Evolutionary conservation across 2,329 filamentous ascomycete genomes (phyloP).

Genomic region (Colletotrichum sp.): DNA sequence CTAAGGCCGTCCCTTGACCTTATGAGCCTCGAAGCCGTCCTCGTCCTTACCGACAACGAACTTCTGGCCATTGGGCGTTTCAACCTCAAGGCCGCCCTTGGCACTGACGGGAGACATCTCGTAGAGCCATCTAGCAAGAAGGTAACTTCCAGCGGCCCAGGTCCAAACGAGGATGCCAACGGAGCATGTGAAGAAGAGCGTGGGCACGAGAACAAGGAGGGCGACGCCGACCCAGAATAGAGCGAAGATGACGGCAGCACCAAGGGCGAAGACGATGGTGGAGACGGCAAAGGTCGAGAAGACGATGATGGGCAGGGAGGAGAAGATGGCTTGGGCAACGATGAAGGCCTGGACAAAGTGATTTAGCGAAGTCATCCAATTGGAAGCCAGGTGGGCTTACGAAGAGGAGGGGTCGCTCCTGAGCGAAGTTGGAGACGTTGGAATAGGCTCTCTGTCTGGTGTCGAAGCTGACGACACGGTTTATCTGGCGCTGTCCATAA

Average conservation of each 20-base stretch:
- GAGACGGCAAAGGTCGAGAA: slow-evolving; percentile 71
- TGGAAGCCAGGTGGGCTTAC: slow-evolving; percentile 49
- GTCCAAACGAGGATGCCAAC: slow-evolving; percentile 69
- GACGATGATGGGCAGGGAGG: slow-evolving; percentile 69
- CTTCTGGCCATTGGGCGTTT: slow-evolving; percentile 23
- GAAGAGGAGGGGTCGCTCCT: slow-evolving; percentile 70
- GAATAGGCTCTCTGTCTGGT: slow-evolving; percentile 63
- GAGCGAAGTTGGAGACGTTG: slow-evolving; percentile 59
- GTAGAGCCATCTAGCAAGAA: slow-evolving; percentile 53
- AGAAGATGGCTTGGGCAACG: slow-evolving; percentile 66
- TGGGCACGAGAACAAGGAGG: slow-evolving; percentile 70
- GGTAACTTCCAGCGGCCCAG: slow-evolving; percentile 68
- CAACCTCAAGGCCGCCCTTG: slow-evolving; percentile 23
- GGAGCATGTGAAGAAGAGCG: slow-evolving; percentile 68
- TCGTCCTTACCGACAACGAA: slow-evolving; percentile 25
- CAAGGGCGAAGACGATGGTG: slow-evolving; percentile 65
- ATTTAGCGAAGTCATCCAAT: background rate
- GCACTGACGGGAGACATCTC: slow-evolving; percentile 30
- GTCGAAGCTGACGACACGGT: slow-evolving; percentile 63
- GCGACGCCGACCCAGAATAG: slow-evolving; percentile 72
- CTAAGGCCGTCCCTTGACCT: background rate
- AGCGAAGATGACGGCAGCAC: slow-evolving; percentile 67
- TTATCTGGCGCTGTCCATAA: slow-evolving; percentile 48
- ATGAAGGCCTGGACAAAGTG: slow-evolving; percentile 64
- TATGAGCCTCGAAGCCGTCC: slow-evolving; percentile 21